Evolutionary conservation across 1,139 yeast species (phyloP).

Genomic region (Candida neerlandica): DNA sequence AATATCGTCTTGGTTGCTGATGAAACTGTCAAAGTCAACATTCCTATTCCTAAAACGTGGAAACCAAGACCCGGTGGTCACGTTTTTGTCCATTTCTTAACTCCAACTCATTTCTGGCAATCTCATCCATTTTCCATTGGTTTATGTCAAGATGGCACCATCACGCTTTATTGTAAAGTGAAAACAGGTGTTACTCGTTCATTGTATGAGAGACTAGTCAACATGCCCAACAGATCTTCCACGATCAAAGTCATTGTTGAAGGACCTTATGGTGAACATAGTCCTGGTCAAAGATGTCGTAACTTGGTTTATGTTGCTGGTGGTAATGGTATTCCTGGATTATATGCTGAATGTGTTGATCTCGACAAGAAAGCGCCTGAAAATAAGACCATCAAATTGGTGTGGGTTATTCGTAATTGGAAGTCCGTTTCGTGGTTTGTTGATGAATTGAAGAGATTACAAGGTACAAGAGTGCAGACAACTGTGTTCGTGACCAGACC

Average conservation of each 20-base stretch:
- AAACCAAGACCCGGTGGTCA: constrained; percentile 48
- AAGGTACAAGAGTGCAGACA: constrained; percentile 26
- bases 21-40: constrained; percentile 41
- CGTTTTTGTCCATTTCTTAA: constrained; percentile 49
- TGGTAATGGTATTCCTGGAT: constrained; percentile 45
- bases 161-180: constrained; percentile 30
- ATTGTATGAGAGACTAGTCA: constrained; percentile 31
- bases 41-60: constrained; percentile 43
- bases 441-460: constrained; percentile 27
- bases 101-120: constrained; percentile 39
- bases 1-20: constrained; percentile 33
- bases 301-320: constrained; percentile 38
- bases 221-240: constrained; percentile 31
- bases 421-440: constrained; percentile 40
- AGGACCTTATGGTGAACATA: constrained; percentile 41
- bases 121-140: constrained; percentile 37
- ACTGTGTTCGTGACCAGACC: constrained; percentile 36
- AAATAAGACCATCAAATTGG: constrained; percentile 27
- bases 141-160: constrained; percentile 21
- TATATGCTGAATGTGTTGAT: constrained; percentile 38
- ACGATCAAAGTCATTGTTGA: constrained; percentile 23
- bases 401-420: constrained; percentile 46
- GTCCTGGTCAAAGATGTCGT: constrained; percentile 29
- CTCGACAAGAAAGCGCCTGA: constrained; percentile 31
- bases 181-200: constrained; percentile 42